Evolutionary conservation across 2,329 filamentous ascomycete species (phyloP), one percentile per base, ranked within the genome.

Genomic region (Hyphodiscus sp.): DNA sequence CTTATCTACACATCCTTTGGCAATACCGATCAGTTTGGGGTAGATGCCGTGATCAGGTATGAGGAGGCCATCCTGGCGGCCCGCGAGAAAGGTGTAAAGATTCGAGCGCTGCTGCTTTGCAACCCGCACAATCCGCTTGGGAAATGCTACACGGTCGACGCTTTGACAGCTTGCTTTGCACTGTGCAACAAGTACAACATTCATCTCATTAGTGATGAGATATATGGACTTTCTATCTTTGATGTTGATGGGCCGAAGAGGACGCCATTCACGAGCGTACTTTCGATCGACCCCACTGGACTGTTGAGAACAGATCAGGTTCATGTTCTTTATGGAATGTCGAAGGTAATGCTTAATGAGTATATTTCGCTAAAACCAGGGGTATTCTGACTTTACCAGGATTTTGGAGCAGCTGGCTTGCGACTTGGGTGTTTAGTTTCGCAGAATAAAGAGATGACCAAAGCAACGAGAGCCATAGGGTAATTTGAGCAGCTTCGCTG

Each of bases 191-290:
- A 69, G 47, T 65, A 76, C 54, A 57, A 66, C 8, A 66, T 78
- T 20, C 75, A 78, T 56, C 59, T 78, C 20, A 70, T 78, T 58
- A 72, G 70, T 50, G 76, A 78, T 58, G 76, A 79, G 58, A 73
- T 78, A 29, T 78, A 78, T 58, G 76, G 74, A 2, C 60, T 75
- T 16, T 74, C 74, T 0, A 65, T 73, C 0, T 78, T 68, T 58
- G 62, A 69, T 20, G 73, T 68, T 41, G 63, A 58, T 1, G 62
- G 63, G 7, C 20, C 41, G 16, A 51, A 58, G 5, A 41, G 43
- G 3, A 33, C 48, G 11, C 20, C 8, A 0, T 82, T 82, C 56
- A 76, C 73, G 2, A 81, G 77, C 0, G 67, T 71, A 2, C 66
- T 81, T 1, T 74, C 76, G 1, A 74, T 81, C 10, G 65, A 77